A percentile compares a stretch with the other conserved stretches of the same genome.
Evolutionary conservation across 1,284 basidiomycete species (phyloP).

Genomic region (Fistulinella cinereoalba): DNA sequence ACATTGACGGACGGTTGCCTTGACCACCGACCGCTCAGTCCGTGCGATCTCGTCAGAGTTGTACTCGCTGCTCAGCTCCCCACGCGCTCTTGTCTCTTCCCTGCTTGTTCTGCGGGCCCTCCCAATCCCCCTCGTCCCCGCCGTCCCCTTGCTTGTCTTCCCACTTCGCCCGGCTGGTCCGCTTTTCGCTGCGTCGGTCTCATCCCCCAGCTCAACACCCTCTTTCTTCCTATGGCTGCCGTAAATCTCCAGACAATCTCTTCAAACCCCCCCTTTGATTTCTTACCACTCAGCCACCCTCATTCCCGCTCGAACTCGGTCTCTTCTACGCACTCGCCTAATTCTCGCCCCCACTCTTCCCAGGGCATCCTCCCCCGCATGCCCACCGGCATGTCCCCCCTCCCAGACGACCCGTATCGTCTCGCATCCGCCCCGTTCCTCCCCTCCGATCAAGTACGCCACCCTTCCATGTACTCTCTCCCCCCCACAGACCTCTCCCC

Average conservation of each 20-base stretch:
- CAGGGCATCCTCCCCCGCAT: slow-evolving; percentile 58
- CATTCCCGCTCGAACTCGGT: slow-evolving; percentile 77
- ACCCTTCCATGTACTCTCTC: slow-evolving; percentile 45
- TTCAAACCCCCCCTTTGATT: slow-evolving; percentile 63
- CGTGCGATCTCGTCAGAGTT: slow-evolving; percentile 31
- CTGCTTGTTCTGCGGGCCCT: slow-evolving; percentile 17
- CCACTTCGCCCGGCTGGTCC: slow-evolving; percentile 34
- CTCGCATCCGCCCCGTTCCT: slow-evolving; percentile 54
- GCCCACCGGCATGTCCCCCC: slow-evolving; percentile 46
- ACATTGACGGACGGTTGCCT: slow-evolving; percentile 49
- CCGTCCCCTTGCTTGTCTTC: slow-evolving; percentile 5
- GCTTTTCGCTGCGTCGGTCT: slow-evolving; percentile 35
- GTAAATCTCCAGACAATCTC: slow-evolving; percentile 72
- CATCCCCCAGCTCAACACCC: slow-evolving; percentile 39
- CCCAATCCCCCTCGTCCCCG: slow-evolving; percentile 8
- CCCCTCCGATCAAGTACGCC: slow-evolving; percentile 44
- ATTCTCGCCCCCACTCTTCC: slow-evolving; percentile 72
- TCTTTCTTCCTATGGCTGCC: slow-evolving; percentile 55
- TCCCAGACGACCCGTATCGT: slow-evolving; percentile 66
- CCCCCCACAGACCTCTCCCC: slow-evolving; percentile 44
- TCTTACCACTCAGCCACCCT: slow-evolving; percentile 55
- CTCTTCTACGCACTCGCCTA: slow-evolving; percentile 67
- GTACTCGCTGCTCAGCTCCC: slow-evolving; percentile 10
- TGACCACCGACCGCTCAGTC: slow-evolving; percentile 53
- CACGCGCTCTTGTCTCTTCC: slow-evolving; percentile 13